Conservation (phyloP, 208 protist species). For the Lotmaria passim region DNA sequence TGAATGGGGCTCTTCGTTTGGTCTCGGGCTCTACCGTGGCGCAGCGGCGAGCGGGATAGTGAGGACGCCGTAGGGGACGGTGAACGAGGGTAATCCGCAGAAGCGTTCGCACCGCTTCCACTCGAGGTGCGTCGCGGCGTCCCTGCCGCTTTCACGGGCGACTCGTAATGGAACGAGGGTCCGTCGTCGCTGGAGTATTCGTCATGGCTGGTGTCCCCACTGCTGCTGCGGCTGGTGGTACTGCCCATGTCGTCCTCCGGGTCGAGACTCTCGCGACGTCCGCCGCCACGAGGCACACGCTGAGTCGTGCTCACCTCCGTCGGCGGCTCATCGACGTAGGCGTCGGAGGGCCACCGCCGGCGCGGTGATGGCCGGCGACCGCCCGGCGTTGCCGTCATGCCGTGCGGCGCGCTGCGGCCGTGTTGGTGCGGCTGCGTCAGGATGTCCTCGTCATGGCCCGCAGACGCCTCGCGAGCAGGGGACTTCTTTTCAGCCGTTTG, state of each 20-base stretch:
- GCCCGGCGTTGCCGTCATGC: not conserved
- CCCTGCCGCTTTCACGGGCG: constrained; percentile 13
- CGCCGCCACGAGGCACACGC: not conserved
- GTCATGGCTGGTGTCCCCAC: constrained; percentile 6
- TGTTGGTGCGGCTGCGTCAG: constrained; percentile 34
- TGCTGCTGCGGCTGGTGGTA: constrained; percentile 10
- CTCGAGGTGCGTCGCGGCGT: not conserved
- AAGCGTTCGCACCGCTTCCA: not conserved
- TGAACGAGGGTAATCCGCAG: not conserved
- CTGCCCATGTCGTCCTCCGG: constrained; percentile 40
- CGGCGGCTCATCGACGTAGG: constrained; percentile 33
- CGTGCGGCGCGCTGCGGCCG: not conserved
- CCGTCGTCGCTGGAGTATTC: constrained; percentile 14
- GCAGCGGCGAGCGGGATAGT: not conserved
- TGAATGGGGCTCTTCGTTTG: constrained; percentile 2
- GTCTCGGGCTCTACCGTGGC: not conserved
- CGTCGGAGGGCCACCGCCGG: constrained; percentile 36
- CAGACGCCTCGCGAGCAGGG: not conserved
- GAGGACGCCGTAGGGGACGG: constrained; percentile 1
- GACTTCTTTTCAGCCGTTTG: not conserved
- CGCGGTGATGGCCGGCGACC: constrained; percentile 18
- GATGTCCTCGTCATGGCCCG: constrained; percentile 25
- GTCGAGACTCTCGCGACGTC: constrained; percentile 29
- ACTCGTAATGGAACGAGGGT: constrained; percentile 6
- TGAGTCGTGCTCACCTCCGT: constrained; percentile 28